Evolutionary conservation across 2,329 filamentous ascomycete species (phyloP).

Genomic region (Ustulina deusta): DNA sequence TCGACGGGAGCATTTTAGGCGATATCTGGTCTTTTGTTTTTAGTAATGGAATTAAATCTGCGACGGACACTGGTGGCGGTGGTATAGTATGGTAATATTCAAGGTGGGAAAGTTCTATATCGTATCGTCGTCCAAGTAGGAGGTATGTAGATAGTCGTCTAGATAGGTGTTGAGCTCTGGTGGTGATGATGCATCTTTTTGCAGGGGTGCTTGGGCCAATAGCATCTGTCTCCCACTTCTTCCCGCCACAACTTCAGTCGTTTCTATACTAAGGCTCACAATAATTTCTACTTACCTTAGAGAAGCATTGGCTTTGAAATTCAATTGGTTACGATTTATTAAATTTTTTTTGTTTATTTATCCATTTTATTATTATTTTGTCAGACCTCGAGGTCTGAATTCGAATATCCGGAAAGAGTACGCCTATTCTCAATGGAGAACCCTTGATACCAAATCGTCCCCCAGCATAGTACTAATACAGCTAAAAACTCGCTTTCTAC

Average conservation of each 20-base stretch:
- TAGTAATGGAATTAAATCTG: not conserved
- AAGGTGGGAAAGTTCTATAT: constrained; percentile 28
- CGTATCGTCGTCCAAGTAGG: not conserved
- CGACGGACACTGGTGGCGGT: not conserved
- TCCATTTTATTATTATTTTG: not conserved
- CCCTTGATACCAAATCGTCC: no score
- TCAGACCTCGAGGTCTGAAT: not conserved
- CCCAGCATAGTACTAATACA: not conserved
- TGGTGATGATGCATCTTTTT: constrained; percentile 15
- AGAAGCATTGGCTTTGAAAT: not conserved
- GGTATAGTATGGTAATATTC: not conserved
- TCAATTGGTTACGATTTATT: no score
- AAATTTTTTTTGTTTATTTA: no score
- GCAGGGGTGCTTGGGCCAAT: constrained; percentile 28
- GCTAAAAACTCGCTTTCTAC: not conserved
- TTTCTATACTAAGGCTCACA: no score
- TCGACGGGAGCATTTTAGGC: constrained; percentile 24
- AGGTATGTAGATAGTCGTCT: no score
- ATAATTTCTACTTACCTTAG: not conserved
- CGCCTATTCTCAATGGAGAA: not conserved
- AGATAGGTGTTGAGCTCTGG: constrained; percentile 33
- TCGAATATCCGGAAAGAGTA: not conserved
- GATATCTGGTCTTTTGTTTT: not conserved
- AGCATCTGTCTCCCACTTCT: constrained; percentile 15
- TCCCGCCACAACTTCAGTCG: not conserved